These are phyloP conservation scores for Clitocybe nebularis DNA, from an alignment of 1,284 basidiomycete genomes.

Conservation along the genomic window DNA sequence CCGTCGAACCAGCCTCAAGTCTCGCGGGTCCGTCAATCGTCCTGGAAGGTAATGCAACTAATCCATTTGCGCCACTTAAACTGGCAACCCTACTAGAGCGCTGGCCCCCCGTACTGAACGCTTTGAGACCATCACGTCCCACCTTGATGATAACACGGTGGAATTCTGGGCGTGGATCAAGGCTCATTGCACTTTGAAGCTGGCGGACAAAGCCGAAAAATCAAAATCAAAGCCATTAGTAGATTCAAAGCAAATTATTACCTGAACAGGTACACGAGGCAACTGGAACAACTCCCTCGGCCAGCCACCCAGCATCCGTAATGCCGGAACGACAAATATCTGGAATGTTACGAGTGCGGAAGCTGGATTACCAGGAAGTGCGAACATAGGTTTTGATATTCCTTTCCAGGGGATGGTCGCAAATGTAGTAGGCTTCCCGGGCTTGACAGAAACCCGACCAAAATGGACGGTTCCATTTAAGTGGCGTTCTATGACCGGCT, in stretches of 20 bases:
- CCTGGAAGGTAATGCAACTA: constrained; percentile 63
- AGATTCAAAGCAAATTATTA: constrained; percentile 26
- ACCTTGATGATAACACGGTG: constrained; percentile 69
- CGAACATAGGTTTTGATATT: constrained; percentile 65
- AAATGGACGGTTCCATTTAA: constrained; percentile 77
- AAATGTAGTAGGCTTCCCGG: constrained; percentile 85
- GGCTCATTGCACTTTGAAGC: constrained; percentile 56
- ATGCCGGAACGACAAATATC: constrained; percentile 78
- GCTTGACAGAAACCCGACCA: constrained; percentile 69
- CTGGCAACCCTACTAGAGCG: constrained; percentile 77
- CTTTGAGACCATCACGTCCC: constrained; percentile 47
- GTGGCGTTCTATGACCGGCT: constrained; percentile 81
- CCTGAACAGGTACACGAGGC: constrained; percentile 65
- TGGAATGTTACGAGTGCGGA: constrained; percentile 87
- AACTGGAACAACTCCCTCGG: constrained; percentile 50
- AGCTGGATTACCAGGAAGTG: constrained; percentile 86
- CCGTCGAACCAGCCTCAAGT: constrained; percentile 50
- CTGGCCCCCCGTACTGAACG: constrained; percentile 81
- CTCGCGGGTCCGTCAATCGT: constrained; percentile 32
- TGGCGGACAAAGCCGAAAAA: constrained; percentile 22
- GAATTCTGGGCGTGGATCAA: constrained; percentile 78
- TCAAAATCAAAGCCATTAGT: not conserved
- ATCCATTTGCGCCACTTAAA: constrained; percentile 72
- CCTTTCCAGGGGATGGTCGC: constrained; percentile 58
- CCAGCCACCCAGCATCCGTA: constrained; percentile 74